Evolutionary conservation across 1,139 yeast genomes (phyloP).

Genomic region (Lipomyces yarrowii): DNA sequence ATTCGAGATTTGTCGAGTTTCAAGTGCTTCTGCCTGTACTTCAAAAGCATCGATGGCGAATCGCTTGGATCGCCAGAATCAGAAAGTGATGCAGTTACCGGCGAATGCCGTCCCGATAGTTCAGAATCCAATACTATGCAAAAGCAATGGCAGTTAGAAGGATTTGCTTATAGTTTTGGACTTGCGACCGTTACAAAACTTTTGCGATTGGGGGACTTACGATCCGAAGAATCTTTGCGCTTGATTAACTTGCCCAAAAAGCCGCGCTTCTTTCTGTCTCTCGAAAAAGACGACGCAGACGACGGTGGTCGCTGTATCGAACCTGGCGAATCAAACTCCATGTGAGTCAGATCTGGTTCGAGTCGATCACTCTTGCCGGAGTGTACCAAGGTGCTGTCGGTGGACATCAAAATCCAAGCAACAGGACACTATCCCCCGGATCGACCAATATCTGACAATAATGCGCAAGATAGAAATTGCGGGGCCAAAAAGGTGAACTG

Average conservation of each 20-base stretch:
- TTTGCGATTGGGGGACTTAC: constrained; percentile 1
- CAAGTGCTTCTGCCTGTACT: constrained; percentile 4
- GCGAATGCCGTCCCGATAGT: not conserved
- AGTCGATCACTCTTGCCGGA: not conserved
- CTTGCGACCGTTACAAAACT: too few species aligned
- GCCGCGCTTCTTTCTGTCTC: constrained; percentile 17
- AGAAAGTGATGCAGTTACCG: not conserved
- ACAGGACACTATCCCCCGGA: too few species aligned
- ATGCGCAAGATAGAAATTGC: too few species aligned
- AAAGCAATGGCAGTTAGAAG: not conserved
- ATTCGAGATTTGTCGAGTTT: not conserved
- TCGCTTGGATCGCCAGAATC: not conserved
- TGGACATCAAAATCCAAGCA: not conserved
- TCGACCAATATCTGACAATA: not conserved
- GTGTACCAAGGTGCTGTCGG: not conserved
- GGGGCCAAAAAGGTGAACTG: too few species aligned
- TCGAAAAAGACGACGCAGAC: constrained; percentile 7
- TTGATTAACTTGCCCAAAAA: constrained; percentile 18
- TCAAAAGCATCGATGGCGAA: constrained; percentile 3
- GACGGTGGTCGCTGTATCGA: constrained; percentile 9
- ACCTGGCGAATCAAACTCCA: not conserved
- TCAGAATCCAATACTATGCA: not conserved
- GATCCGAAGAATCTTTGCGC: constrained; percentile 9
- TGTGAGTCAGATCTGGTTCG: not conserved
- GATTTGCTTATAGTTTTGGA: too few species aligned